Percentiles rank a stretch among this genome's conserved stretches.
These are phyloP conservation scores for Saccharomycopsis sp. DNA, from an alignment of 805 yeast species.

Conservation along the genomic window DNA sequence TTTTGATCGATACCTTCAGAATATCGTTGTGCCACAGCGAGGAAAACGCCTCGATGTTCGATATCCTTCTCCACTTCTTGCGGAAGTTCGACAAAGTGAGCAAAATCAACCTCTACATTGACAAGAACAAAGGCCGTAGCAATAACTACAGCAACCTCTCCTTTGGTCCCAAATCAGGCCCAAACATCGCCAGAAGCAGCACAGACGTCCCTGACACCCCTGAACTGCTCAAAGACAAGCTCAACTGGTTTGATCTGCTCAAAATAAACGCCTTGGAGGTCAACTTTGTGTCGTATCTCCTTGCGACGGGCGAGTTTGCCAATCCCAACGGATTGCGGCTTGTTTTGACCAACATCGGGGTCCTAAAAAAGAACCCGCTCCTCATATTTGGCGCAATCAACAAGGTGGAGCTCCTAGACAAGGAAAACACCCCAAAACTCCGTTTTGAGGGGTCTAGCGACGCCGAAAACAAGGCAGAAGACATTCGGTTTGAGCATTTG, in stretches of 20 bases:
- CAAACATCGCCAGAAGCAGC: neutral
- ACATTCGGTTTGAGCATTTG: conserved; percentile 44
- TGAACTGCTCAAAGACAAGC: neutral
- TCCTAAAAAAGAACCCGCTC: conserved; percentile 38
- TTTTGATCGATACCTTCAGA: conserved; percentile 36
- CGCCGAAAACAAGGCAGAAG: conserved; percentile 33
- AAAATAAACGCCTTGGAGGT: conserved; percentile 33
- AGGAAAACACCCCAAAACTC: conserved; percentile 2
- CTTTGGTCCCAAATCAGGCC: neutral
- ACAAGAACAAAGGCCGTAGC: neutral
- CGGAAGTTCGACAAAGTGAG: conserved; percentile 11
- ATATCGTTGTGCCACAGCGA: conserved; percentile 36
- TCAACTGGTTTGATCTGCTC: conserved; percentile 32
- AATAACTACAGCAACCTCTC: conserved; percentile 6
- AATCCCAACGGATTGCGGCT: conserved; percentile 26
- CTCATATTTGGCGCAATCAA: conserved; percentile 45
- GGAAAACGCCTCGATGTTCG: conserved; percentile 8
- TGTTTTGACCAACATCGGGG: conserved; percentile 27
- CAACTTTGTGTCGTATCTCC: conserved; percentile 42
- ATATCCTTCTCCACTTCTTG: conserved; percentile 6
- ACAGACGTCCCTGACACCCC: too few relatives aligned
- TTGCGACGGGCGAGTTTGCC: conserved; percentile 33
- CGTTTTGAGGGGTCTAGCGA: conserved; percentile 24
- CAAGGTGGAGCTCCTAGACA: conserved; percentile 26
- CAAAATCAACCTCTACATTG: neutral